These are phyloP conservation scores for Vickermania spadyakhi DNA, from an alignment of 208 protist genomes.

Conservation along the genomic window DNA sequence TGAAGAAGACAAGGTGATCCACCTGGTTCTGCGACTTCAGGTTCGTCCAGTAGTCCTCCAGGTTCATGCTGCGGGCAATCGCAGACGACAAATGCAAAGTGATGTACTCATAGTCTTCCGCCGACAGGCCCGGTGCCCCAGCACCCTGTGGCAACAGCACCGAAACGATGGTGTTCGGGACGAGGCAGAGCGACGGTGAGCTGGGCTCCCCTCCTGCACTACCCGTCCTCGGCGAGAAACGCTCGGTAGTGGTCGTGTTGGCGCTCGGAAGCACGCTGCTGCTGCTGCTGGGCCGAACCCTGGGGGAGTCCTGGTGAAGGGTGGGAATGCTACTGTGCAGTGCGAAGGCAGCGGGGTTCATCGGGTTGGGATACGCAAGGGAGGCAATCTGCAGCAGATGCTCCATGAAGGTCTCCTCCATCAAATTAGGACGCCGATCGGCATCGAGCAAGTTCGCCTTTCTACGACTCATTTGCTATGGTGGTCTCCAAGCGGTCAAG, in stretches of 20 bases:
- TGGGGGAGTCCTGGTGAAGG: neutral
- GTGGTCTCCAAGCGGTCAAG: too few relatives aligned
- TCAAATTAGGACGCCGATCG: constrained; percentile 8
- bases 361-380: neutral
- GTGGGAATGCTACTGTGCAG: neutral
- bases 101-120: constrained; percentile 12
- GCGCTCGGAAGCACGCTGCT: neutral
- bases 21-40: constrained; percentile 59
- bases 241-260: neutral
- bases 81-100: constrained; percentile 18
- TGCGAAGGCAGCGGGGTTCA: neutral
- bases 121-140: neutral
- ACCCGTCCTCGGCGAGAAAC: neutral
- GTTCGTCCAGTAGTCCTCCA: constrained; percentile 53
- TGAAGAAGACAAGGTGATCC: constrained; percentile 46
- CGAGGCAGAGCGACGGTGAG: neutral
- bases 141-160: neutral
- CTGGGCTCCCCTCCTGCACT: neutral
- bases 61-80: constrained; percentile 31
- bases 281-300: neutral
- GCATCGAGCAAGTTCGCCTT: constrained; percentile 1
- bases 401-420: constrained; percentile 33
- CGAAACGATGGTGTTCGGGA: neutral
- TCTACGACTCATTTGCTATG: neutral
- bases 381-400: constrained; percentile 17